Percentiles rank a stretch among this genome's conserved stretches.
These are phyloP conservation scores for Nakaseomyces bracarensis DNA, from an alignment of 1,139 yeast genomes.

Conservation along the genomic window DNA sequence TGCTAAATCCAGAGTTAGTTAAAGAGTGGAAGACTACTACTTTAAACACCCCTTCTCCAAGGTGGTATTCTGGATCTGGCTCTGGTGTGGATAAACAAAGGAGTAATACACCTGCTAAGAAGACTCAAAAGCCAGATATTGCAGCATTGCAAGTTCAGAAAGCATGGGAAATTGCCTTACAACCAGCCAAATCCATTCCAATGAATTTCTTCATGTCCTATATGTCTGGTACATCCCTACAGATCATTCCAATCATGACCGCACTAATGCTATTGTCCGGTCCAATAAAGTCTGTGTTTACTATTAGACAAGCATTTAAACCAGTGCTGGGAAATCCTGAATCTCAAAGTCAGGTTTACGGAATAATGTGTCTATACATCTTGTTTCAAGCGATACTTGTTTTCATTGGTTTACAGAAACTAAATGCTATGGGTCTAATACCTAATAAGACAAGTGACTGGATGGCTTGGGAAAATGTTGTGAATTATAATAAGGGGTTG, in stretches of 20 bases:
- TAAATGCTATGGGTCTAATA: conserved; percentile 80
- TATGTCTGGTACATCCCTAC: conserved; percentile 88
- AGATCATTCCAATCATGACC: conserved; percentile 86
- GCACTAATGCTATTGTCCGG: conserved; percentile 74
- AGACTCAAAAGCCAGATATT: conserved; percentile 14
- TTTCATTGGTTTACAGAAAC: conserved; percentile 75
- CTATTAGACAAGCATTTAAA: conserved; percentile 42
- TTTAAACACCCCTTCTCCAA: conserved; percentile 1
- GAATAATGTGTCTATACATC: conserved; percentile 44
- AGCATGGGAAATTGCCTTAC: conserved; percentile 81
- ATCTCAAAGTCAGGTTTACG: conserved; percentile 38
- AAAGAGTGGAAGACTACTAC: conserved; percentile 1
- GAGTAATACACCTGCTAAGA: background rate
- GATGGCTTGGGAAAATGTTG: conserved; percentile 72
- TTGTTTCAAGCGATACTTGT: conserved; percentile 57
- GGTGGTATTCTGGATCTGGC: background rate
- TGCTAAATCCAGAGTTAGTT: background rate
- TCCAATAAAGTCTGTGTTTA: conserved; percentile 65
- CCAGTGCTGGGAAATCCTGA: conserved; percentile 34
- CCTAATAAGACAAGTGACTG: conserved; percentile 87
- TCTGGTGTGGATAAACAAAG: background rate
- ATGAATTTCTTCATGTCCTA: conserved; percentile 87
- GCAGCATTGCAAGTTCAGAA: conserved; percentile 46
- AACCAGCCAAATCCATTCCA: conserved; percentile 80
- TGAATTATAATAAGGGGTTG: conserved; percentile 22